A percentile compares a stretch with the other conserved stretches of the same genome.
These are phyloP conservation scores for Aspergillus sp. DNA, from an alignment of 2,329 filamentous ascomycete genomes.

Conservation along the genomic window DNA sequence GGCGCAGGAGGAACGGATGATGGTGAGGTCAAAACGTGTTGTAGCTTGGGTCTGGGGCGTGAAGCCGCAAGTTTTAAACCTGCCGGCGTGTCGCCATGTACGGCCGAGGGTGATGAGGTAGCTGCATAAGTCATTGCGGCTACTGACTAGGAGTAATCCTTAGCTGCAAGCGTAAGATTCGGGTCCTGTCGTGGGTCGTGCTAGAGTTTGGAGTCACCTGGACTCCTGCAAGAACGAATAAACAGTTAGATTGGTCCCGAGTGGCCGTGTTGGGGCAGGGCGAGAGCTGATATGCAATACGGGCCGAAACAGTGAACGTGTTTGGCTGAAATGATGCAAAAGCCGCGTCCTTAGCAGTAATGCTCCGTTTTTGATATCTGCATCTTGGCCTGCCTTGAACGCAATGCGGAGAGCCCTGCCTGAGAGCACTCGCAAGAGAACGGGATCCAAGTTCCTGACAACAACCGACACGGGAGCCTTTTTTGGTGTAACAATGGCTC, in stretches of 20 bases:
- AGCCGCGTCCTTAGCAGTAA: conserved; percentile 43
- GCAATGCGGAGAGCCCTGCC: conserved; percentile 43
- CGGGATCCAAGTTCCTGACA: conserved; percentile 24
- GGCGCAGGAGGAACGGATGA: conserved; percentile 24
- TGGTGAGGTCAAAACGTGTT: conserved; percentile 34
- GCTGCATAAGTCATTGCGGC: conserved; percentile 40
- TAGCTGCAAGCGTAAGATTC: conserved; percentile 30
- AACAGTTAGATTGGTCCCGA: conserved; percentile 29
- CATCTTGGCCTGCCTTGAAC: conserved; percentile 44
- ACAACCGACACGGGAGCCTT: conserved; percentile 21
- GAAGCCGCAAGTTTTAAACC: conserved; percentile 38
- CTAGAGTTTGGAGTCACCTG: conserved; percentile 40
- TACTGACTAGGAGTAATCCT: conserved; percentile 30
- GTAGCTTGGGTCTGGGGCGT: conserved; percentile 31
- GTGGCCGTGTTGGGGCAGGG: conserved; percentile 28
- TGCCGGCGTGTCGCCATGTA: conserved; percentile 38
- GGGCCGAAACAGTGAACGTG: conserved; percentile 30
- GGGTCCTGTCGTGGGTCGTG: conserved; percentile 30
- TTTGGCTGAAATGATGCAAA: conserved; percentile 32
- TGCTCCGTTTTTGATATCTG: conserved; percentile 42
- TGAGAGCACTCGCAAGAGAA: conserved; percentile 38
- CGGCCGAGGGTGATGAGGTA: conserved; percentile 34
- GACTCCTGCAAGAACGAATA: conserved; percentile 37
- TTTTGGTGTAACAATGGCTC: conserved; percentile 23
- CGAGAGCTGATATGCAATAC: conserved; percentile 31